Evolutionary conservation across 2,329 filamentous ascomycete genomes (phyloP), one percentile per base, ranked within the genome.

Genomic region (Xylaria multiplex): DNA sequence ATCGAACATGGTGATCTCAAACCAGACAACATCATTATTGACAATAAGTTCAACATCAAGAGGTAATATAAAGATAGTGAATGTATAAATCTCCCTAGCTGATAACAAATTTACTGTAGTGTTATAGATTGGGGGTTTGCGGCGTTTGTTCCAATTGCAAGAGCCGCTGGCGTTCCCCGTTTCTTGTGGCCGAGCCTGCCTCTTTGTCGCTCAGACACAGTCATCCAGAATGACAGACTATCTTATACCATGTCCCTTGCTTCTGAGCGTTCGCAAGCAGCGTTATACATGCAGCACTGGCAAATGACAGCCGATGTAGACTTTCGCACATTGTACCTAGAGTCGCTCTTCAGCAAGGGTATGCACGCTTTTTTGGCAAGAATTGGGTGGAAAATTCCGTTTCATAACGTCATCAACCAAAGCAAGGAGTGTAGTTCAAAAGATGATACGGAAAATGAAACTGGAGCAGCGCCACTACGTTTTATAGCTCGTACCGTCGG

Each of bases 321-420:
- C 40, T 63, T 57, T 53, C 53, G 52, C 22, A 58, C 45, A 32
- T 45, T 62, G 5, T 63, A 52, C 43, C 35, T 58, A 14, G 53
- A 63, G 46, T 58, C 45, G 46, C 45, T 58, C 35, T 52, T 46
- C 9, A 63, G 60, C 8, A 63, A 63, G 16, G 45, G 60, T 45
- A 63, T 63, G 46, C 60, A 63, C 27, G 45, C 46, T 53, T 52
- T 45, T 7, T 52, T 58, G 45, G 54, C 37, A 53, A 46, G 37
- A 58, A 53, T 63, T 4, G 46, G 35, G 27, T 63, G 54, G 49
- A 49, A 46, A 57, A 9, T 52, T 50, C 35, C 52, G 19, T 27
- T n/a, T 46, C 50, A 40, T 40, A 19, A 19, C 19, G 19, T 19
- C 19, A 19, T 19, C 19, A 19, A 19, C 19, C 19, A 19, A 19